Conservation (phyloP, 805 yeast species). For the Sugiyamaella qingdaonensis region DNA sequence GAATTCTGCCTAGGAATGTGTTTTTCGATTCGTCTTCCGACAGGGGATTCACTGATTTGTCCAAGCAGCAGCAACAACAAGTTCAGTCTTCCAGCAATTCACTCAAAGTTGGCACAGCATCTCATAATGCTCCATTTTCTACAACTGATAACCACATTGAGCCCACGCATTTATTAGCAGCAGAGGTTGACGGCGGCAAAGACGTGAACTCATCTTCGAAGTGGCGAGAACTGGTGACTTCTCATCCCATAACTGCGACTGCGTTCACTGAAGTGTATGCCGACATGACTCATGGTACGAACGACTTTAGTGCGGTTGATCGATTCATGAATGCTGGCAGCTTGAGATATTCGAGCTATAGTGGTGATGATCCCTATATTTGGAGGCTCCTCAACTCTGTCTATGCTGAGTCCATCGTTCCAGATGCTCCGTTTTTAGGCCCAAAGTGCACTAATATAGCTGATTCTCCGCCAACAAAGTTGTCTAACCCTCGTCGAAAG, state of each 20-base stretch:
- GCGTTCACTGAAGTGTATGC: constrained; percentile 19
- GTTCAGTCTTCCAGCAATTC: neutral
- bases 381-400: constrained; percentile 50
- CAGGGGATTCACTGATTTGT: constrained; percentile 8
- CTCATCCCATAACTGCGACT: constrained; percentile 16
- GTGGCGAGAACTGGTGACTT: constrained; percentile 1
- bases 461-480: neutral
- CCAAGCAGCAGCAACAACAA: neutral
- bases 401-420: constrained; percentile 52
- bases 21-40: constrained; percentile 17
- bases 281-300: constrained; percentile 12
- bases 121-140: neutral
- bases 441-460: constrained; percentile 19
- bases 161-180: constrained; percentile 7
- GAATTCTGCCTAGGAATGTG: constrained; percentile 18
- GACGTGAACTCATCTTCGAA: neutral
- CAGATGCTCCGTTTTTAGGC: constrained; percentile 67
- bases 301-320: neutral
- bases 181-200: neutral
- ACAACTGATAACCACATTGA: neutral
- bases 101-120: neutral
- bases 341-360: constrained; percentile 49
- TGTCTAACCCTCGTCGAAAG: constrained; percentile 9
- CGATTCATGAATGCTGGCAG: neutral
- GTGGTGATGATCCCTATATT: constrained; percentile 63